phyloP scores from a whole-genome alignment of 2,329 filamentous ascomycete genomes.

The Emydomyces testavorans region DNA sequence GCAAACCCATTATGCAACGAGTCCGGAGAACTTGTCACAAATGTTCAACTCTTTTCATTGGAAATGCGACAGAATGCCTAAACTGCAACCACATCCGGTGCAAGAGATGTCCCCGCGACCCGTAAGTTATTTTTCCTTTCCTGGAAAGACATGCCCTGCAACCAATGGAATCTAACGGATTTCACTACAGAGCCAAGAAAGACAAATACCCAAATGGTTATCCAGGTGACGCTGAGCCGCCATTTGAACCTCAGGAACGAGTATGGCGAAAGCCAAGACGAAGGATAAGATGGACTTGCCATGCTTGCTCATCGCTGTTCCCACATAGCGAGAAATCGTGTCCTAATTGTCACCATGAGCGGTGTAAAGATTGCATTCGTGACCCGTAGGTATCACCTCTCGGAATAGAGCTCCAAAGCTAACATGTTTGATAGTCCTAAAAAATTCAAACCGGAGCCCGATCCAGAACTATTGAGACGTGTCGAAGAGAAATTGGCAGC shows the following conservation, averaged over 20 bases:
- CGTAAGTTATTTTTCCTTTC: constrained; percentile 44
- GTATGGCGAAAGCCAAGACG: constrained; percentile 30
- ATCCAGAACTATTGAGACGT: constrained; percentile 29
- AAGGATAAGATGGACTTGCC: constrained; percentile 34
- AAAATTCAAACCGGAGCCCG: constrained; percentile 30
- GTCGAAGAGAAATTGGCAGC: constrained; percentile 32
- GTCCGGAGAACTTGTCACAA: constrained; percentile 66
- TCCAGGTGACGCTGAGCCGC: constrained; percentile 34
- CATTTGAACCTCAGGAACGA: constrained; percentile 26
- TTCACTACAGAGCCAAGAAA: constrained; percentile 26
- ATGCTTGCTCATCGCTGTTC: constrained; percentile 30
- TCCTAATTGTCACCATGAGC: constrained; percentile 31
- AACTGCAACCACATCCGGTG: constrained; percentile 63
- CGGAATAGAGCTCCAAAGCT: neutral
- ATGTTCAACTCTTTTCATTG: constrained; percentile 53
- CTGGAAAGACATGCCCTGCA: neutral
- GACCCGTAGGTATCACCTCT: constrained; percentile 29
- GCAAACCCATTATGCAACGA: constrained; percentile 59
- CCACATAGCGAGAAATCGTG: constrained; percentile 26
- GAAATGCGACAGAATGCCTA: constrained; percentile 51
- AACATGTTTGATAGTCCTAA: constrained; percentile 26
- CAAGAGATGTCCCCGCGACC: constrained; percentile 68
- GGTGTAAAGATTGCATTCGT: constrained; percentile 32
- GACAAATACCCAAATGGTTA: constrained; percentile 37
- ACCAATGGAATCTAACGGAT: constrained; percentile 14